Evolutionary conservation across 768 basidiomycete genomes (phyloP).

Genomic region (Hericium erinaceus): DNA sequence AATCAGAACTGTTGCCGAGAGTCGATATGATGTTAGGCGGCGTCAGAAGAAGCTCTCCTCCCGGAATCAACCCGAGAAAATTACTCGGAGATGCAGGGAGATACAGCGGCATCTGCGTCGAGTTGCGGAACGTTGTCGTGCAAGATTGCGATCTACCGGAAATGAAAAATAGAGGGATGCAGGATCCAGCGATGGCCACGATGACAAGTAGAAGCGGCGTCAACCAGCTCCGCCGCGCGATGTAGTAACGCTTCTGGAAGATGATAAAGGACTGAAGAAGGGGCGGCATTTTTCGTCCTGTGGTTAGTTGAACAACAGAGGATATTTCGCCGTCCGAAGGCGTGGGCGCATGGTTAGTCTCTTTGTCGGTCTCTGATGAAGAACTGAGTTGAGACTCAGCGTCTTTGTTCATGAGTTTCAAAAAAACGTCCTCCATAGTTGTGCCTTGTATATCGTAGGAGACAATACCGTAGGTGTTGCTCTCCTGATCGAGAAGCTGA

Average conservation of each 20-base stretch:
- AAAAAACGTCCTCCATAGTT: slow-evolving; percentile 71
- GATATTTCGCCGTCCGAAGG: slow-evolving; percentile 9
- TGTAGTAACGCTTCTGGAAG: slow-evolving; percentile 58
- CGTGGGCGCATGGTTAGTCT: neutral
- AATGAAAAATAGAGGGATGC: slow-evolving; percentile 62
- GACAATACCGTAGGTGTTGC: slow-evolving; percentile 26
- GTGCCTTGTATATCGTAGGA: slow-evolving; percentile 65
- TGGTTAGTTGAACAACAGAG: slow-evolving; percentile 30
- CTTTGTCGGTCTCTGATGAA: neutral
- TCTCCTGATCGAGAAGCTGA: slow-evolving; percentile 40
- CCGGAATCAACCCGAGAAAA: slow-evolving; percentile 20
- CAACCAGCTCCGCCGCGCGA: slow-evolving; percentile 62
- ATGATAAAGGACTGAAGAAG: slow-evolving; percentile 63
- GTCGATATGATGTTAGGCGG: slow-evolving; percentile 43
- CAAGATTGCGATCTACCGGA: slow-evolving; percentile 43
- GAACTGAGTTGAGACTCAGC: neutral
- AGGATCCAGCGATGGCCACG: slow-evolving; percentile 49
- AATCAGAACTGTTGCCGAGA: slow-evolving; percentile 33
- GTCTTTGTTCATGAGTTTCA: slow-evolving; percentile 45
- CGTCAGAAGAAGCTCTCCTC: slow-evolving; percentile 32
- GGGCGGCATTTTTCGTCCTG: slow-evolving; percentile 45
- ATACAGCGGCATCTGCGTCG: slow-evolving; percentile 39
- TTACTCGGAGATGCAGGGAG: slow-evolving; percentile 39
- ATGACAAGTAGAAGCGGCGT: slow-evolving; percentile 37
- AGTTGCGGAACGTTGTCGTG: slow-evolving; percentile 26